These are phyloP conservation scores for Astrothelium subdiscretum DNA, from an alignment of 495 filamentous ascomycete species.

Conservation along the genomic window DNA sequence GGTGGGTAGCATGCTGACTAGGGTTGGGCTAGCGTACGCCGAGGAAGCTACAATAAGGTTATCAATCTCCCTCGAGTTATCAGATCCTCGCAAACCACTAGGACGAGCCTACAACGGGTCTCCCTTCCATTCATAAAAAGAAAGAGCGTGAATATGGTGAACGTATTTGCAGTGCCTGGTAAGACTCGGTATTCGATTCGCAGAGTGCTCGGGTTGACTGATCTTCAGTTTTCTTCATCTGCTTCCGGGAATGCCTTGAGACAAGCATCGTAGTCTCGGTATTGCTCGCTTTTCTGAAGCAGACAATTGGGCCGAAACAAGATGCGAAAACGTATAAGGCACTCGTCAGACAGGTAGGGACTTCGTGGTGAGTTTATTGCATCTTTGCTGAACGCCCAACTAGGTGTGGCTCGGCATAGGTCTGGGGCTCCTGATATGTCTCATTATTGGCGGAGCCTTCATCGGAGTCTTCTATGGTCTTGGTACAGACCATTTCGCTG, in stretches of 20 bases:
- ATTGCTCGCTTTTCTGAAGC: conserved; percentile 69
- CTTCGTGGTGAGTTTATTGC: not conserved
- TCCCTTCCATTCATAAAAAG: not conserved
- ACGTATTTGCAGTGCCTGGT: conserved; percentile 53
- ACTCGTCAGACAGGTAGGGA: conserved; percentile 55
- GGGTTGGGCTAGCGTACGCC: not conserved
- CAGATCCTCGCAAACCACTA: not conserved
- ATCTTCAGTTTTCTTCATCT: conserved; percentile 64
- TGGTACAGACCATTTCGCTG: conserved; percentile 51
- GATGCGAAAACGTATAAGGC: conserved; percentile 51
- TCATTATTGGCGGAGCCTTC: conserved; percentile 57
- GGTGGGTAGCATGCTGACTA: not conserved
- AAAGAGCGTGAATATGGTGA: conserved; percentile 31
- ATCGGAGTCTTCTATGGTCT: conserved; percentile 72
- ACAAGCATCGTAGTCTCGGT: conserved; percentile 73
- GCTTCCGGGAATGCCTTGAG: conserved; percentile 75
- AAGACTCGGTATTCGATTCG: not conserved
- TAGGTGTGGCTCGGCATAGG: conserved; percentile 65
- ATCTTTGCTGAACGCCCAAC: not conserved
- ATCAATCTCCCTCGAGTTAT: conserved; percentile 1
- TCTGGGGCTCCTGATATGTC: conserved; percentile 52
- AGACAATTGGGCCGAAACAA: conserved; percentile 51
- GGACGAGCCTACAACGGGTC: too few species aligned
- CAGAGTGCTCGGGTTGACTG: conserved; percentile 2
- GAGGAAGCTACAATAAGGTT: not conserved